Evolutionary conservation across 192 early-diverging fungal species (phyloP), one percentile per base, ranked within the genome.

Genomic region (Coemansia sp.): DNA sequence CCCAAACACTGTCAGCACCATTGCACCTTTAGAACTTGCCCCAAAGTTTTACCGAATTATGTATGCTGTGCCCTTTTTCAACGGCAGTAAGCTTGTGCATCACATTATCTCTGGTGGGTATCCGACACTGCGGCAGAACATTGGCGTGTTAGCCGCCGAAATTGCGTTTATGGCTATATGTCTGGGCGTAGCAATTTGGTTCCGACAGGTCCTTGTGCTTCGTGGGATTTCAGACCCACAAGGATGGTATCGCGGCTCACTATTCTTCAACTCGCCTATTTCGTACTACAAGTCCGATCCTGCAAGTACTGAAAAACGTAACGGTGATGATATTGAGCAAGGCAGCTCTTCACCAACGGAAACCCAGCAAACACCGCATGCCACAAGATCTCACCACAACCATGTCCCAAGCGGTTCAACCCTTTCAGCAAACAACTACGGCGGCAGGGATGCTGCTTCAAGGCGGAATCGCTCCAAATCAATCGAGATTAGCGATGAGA

Each of bases 11-110:
- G 68, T 86, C 72, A 80, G 77, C 28, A 74, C 78, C 10, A 73
- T 86, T 34, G 61, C 70, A n/a, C 71, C 80, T 2, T 52, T 77
- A 8, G 85, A 86, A 37, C 59, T 83, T 58, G 81, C 84, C 31
- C 80, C 85, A 15, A 34, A 30, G 23, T 84, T 86, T 70, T 86
- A 78, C 62, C 73, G 76, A 30, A 72, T 83, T 46, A 64, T 80
- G 37, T 84, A 86, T 45, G 77, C 83, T 18, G 65, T 74, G 64
- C 85, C 85, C 4, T 84, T 82, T 49, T 79, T 72, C 59, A 86
- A 86, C 25, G 82, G 74, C 28, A 66, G 63, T 48, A 75, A 67
- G 31, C 70, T 84, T 35, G 51, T 77, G 13, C 67, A 76, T 20
- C 73, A 72, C 59, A 45, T 84, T 21, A 66, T 79, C 28, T 78